Evolutionary conservation across 2,329 filamentous ascomycete species (phyloP), one percentile per base, ranked within the genome.

Genomic region (Pseudogymnoascus sp.): DNA sequence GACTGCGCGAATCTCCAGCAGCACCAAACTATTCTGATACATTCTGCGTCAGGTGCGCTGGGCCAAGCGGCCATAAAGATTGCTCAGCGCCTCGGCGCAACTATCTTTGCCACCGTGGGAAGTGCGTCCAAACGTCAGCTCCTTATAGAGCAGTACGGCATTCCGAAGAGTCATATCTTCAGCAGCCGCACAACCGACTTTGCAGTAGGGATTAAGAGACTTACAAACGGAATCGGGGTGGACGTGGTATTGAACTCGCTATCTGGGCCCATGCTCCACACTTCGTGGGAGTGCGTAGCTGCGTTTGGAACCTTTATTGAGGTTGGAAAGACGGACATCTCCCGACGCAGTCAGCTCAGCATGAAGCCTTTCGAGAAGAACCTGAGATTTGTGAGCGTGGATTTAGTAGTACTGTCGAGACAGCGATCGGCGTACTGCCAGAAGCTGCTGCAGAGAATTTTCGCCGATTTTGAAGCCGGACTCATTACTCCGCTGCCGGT

Each of bases 61-160:
- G 68, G 69, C 11, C 66, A 67, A 59, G 64, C 65, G 9, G 65
- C 64, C 6, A 73, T 77, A 13, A 61, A 65, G 2, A 19, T 77
- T 0, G 72, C 74, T 0, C 70, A 76, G 26, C 65, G 64, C 33
- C 26, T 71, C 2, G 70, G 71, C 0, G 73, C 72, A 21, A 66
- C 75, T 1, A 67, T 84, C 1, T 80, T 79, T 63, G 74, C 73
- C 1, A 82, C 78, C 0, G 75, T 79, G 4, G 56, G 37, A 13
- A 37, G 23, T 37, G 37, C 17, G 7, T 21, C 29, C 6, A 31
- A 37, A 19, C 17, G 29, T 6, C 29, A 59, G 17, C 17, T 17
- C 9, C 17, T 40, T 7, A 19, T 40, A 17, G 38, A 40, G n/a
- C n/a, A 40, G n/a, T 40, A 40, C 29, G 21, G 21, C 10, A 56